Evolutionary conservation across 2,329 filamentous ascomycete species (phyloP), one percentile per base, ranked within the genome.

Genomic region (Cordyceps pruinosa): DNA sequence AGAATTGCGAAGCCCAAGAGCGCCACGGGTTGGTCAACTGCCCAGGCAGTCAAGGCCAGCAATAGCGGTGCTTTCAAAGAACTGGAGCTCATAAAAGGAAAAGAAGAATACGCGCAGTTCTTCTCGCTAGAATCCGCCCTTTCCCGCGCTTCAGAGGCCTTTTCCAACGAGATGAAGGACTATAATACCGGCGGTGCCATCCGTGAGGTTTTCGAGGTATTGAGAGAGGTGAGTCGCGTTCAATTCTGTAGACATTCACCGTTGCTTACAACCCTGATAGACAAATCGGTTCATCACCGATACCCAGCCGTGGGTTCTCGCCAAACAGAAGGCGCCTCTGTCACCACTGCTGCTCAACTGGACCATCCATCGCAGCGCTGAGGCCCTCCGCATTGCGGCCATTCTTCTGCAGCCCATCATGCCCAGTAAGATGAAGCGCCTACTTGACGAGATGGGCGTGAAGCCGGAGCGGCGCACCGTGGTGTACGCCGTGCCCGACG

Each of bases 351-450:
- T 78, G 2, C 72, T 86, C 17, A 74, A 86, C 61, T 75, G 78
- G 63, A 79, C 81, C 37, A 77, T 99, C 28, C 97, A 83, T 69
- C 78, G 87, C 44, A 77, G 79, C 44, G 82, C 86, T 9, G 94
- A 99, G 72, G 82, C 87, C 5, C 69, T 97, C 47, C 87, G 94
- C 37, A 83, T 97, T 25, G 77, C 79, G 1, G 90, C 86, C 15
- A 96, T 99, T 63, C 76, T 97, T 47, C 75, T 99, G 45, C 92
- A 96, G 70, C 91, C 94, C 1, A 89, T 92, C 66, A 96, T 99
- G 81, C 94, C 94, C 0, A 77, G 75, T 41, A 96, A 95, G 70
- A 82, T 90, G 47, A 72, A 73, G 12, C 75, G 83, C 62, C 72
- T 97, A 32, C 80, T 99, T 1, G 87, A 96, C 68, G 81, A 87